Evolutionary conservation across 495 filamentous ascomycete genomes (phyloP).

Genomic region (Daldinia childiae): DNA sequence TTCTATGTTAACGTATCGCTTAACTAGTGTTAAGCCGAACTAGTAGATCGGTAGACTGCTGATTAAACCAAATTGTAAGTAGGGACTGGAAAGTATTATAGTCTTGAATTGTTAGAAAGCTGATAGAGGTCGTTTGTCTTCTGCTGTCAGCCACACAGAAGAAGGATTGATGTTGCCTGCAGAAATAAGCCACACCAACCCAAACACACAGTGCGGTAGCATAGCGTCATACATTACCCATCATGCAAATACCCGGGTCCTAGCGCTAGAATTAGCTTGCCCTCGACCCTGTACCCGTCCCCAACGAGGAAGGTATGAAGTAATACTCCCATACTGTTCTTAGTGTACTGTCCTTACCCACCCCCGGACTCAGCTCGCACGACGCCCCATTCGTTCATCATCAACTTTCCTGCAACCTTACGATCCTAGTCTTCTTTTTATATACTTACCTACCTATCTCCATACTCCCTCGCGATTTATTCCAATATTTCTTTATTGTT

Average conservation of each 20-base stretch:
- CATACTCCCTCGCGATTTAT: neutral
- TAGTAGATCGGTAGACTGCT: no score
- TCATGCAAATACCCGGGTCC: neutral
- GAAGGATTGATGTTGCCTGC: no score
- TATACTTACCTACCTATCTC: neutral
- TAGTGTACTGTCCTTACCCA: conserved; percentile 8
- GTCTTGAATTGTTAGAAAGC: no score
- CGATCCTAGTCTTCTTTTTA: conserved; percentile 8
- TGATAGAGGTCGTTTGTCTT: no score
- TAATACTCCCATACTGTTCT: no score
- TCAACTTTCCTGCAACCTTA: conserved; percentile 12
- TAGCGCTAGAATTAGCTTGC: conserved; percentile 15
- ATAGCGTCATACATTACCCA: neutral
- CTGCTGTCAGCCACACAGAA: no score
- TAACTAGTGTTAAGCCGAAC: no score
- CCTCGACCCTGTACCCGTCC: conserved; percentile 8
- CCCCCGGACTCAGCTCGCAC: conserved; percentile 20
- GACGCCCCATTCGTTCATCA: conserved; percentile 7
- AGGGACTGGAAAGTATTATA: no score
- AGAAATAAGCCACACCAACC: neutral
- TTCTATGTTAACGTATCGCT: no score
- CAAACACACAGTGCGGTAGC: neutral
- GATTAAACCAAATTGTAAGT: no score
- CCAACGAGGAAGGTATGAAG: conserved; percentile 24
- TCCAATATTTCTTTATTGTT: neutral